phyloP scores from a whole-genome alignment of 2,329 filamentous ascomycete species.

The Epicoccum sorghinum region DNA sequence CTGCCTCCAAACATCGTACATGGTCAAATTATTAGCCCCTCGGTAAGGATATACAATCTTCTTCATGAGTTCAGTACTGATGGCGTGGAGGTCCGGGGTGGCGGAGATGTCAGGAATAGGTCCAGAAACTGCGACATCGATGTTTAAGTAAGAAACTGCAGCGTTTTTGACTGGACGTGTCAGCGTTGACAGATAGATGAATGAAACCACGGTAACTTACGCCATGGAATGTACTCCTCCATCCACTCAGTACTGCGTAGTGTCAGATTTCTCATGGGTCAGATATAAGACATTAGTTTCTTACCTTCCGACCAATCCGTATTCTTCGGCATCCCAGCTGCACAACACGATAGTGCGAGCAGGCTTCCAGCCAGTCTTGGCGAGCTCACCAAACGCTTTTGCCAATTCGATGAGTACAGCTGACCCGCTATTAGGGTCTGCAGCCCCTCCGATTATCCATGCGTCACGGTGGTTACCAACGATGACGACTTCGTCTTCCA shows the following conservation, averaged over 20 bases:
- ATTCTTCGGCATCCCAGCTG: conserved; percentile 53
- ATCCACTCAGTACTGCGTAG: conserved; percentile 55
- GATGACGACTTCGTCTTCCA: conserved; percentile 61
- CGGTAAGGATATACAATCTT: conserved; percentile 51
- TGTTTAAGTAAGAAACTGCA: conserved; percentile 58
- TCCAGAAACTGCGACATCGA: conserved; percentile 57
- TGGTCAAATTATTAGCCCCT: conserved; percentile 46
- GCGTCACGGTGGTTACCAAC: conserved; percentile 62
- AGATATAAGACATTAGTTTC: background rate
- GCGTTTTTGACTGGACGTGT: conserved; percentile 42
- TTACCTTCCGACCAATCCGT: conserved; percentile 45
- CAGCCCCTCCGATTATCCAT: conserved; percentile 61
- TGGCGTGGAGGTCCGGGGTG: conserved; percentile 50
- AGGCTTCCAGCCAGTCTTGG: conserved; percentile 59
- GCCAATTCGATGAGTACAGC: conserved; percentile 58
- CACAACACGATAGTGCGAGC: conserved; percentile 56
- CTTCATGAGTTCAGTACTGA: conserved; percentile 47
- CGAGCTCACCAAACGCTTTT: conserved; percentile 56
- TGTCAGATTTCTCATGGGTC: background rate
- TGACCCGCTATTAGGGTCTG: conserved; percentile 59
- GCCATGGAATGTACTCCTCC: conserved; percentile 57
- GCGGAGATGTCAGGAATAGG: conserved; percentile 48
- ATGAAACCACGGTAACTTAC: too few relatives aligned
- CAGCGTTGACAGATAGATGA: too few relatives aligned
- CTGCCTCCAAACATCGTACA: conserved; percentile 54